Evolutionary conservation across 2,329 filamentous ascomycete species (phyloP), one percentile per base, ranked within the genome.

Genomic region (Clonostachys rosea): DNA sequence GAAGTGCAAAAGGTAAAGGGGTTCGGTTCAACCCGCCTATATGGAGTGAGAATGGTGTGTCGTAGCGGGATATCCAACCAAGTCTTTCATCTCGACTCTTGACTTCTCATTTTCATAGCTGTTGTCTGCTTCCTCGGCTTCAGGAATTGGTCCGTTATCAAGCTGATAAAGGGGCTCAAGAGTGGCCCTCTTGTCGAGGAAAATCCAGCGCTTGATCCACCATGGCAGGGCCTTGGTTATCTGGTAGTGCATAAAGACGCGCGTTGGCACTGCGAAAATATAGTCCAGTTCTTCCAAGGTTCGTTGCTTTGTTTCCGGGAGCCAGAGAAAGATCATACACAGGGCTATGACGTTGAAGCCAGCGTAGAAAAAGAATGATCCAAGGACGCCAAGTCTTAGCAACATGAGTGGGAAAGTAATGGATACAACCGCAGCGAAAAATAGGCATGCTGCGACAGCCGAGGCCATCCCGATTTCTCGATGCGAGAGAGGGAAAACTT

Each of bases 391-490:
- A 1, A 77, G 52, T 11, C 59, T 56, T 4, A 61, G 60, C 12
- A 84, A 63, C 65, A 84, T 75, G 42, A 76, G 68, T 3, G 81
- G 82, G 56, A 84, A 83, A 0, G 81, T 85, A 45, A 87, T 77
- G n/a, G 77, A 75, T 42, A 84, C 65, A 0, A 87, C 75, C 1
- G 77, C 71, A 0, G 79, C 79, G 74, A 75, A 81, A 56, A 75
- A 75, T 8, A 85, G 69, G 51, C 81, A 85, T 1, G 81, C 86
- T 2, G 84, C 81, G 9, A 87, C 84, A 8, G 83, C 79, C 64
- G 78, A 87, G 0, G 76, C 77, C 85, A 89, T 88, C 48, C 85
- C 85, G 20, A 87, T 74, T 58, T 88, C 85, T 56, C 85, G 76
- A 59, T 88, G 84, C 2, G 81, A 84, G 1, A 87, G 74, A 0